Evolutionary conservation across 2,329 filamentous ascomycete species (phyloP).

Genomic region (Cryphonectria carpinicola): DNA sequence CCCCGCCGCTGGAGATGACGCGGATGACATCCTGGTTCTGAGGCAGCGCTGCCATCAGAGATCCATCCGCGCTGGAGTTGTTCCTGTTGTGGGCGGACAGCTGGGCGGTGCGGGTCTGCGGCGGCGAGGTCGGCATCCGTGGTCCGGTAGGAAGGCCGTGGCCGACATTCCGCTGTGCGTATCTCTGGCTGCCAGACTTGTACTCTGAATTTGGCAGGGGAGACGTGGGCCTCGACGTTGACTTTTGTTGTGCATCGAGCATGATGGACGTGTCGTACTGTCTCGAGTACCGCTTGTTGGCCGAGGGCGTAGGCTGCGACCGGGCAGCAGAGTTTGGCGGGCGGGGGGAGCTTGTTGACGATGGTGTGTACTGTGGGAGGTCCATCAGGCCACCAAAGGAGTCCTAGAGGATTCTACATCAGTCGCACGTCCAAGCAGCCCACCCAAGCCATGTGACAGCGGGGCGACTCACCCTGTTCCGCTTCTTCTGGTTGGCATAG

Average conservation of each 20-base stretch:
- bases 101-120: slow-evolving; percentile 65
- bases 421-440: slow-evolving; percentile 14
- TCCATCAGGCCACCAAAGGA: slow-evolving; percentile 78
- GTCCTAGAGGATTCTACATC: slow-evolving; percentile 57
- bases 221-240: slow-evolving; percentile 71
- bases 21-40: slow-evolving; percentile 87
- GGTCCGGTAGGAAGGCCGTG: slow-evolving; percentile 51
- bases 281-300: slow-evolving; percentile 68
- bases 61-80: slow-evolving; percentile 82
- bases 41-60: slow-evolving; percentile 83
- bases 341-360: slow-evolving; percentile 65
- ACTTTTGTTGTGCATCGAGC: slow-evolving; percentile 51
- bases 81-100: slow-evolving; percentile 71
- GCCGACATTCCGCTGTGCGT: slow-evolving; percentile 50
- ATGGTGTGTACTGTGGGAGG: slow-evolving; percentile 58
- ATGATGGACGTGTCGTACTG: slow-evolving; percentile 56
- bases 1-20: slow-evolving; percentile 88
- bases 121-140: slow-evolving; percentile 63
- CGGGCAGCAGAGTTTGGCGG: slow-evolving; percentile 58
- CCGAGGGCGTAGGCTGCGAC: slow-evolving; percentile 48
- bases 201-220: slow-evolving; percentile 64
- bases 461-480: slow-evolving; percentile 71
- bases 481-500: slow-evolving; percentile 77
- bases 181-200: slow-evolving; percentile 59
- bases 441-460: not conserved